A percentile compares a stretch with the other conserved stretches of the same genome.
Conservation (phyloP, 2,329 filamentous ascomycete species). For the Hypoxylon sp. region DNA sequence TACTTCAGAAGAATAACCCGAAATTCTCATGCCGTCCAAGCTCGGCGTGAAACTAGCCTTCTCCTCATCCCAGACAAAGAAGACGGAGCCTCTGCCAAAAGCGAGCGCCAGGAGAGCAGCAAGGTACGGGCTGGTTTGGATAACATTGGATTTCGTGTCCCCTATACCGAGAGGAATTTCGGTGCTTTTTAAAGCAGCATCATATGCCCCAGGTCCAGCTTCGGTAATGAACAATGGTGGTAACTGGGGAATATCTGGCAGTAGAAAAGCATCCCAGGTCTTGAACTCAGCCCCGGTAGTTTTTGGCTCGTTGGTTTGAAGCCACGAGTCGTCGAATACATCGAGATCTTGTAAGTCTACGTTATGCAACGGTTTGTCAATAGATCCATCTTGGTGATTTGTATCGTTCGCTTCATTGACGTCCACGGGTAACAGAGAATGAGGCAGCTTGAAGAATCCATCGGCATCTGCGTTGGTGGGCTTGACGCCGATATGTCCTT, state of each 20-base stretch:
- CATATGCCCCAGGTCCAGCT: conserved; percentile 72
- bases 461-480: conserved; percentile 37
- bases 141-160: conserved; percentile 56
- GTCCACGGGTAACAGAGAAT: conserved; percentile 40
- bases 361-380: conserved; percentile 43
- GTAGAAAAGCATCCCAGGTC: conserved; percentile 77
- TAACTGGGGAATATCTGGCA: conserved; percentile 54
- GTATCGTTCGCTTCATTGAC: conserved; percentile 24
- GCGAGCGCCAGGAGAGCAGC: conserved; percentile 73
- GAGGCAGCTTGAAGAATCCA: conserved; percentile 60
- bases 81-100: conserved; percentile 76
- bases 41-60: conserved; percentile 64
- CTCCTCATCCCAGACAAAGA: conserved; percentile 72
- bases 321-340: conserved; percentile 61
- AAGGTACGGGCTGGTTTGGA: conserved; percentile 63
- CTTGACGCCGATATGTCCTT: conserved; percentile 22
- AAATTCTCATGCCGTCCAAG: conserved; percentile 62
- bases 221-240: conserved; percentile 73
- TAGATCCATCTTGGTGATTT: conserved; percentile 13
- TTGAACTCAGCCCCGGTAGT: conserved; percentile 60
- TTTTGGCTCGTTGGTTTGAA: conserved; percentile 52
- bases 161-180: conserved; percentile 56
- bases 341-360: conserved; percentile 44
- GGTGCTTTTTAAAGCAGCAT: conserved; percentile 66
- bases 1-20: conserved; percentile 66